Base-by-base conservation (phyloP, 495 filamentous ascomycete species). In the Lophiostoma macrostomum region DNA sequence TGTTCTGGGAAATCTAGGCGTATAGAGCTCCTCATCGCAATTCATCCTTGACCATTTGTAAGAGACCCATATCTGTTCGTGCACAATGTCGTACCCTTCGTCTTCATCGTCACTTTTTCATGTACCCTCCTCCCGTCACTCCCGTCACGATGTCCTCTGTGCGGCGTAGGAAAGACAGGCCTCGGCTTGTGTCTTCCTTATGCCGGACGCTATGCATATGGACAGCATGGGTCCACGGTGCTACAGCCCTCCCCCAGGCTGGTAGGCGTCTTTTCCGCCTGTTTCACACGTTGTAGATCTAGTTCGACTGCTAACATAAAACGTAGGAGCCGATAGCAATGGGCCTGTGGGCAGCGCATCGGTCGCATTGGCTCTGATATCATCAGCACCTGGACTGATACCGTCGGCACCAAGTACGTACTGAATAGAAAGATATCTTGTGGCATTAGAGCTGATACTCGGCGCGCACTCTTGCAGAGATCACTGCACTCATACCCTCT, bases 191-290 rank as follows among this genome's bases (percentile, higher is more conserved):
- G 36, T 36, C 24, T 32, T 48, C 24, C 25, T 41, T 59, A 38
- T 59, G 24, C 41, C 47, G 35, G 29, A 42, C 40, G 37, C 28
- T 53, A 42, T 59, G 47, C 49, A n/a, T 59, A 40, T 53, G 29
- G 31, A 25, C 48, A 34, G 29, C 42, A 53, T 59, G 56, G 48
- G 34, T 48, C 7, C 29, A 25, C 22, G 47, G n/a, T 28, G 42
- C 35, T 30, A 41, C 56, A 27, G 48, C 56, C 12, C 32, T 47
- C 16, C 56, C 49, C 32, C 48, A 53, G 27, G 56, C 16, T 47
- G 48, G 56, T 59, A 48, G 35, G 56, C 46, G 31, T 42, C 40
- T 30, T 30, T 37, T 14, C 13, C 32, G 19, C 30, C 18, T 56
- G 37, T 18, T 32, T 14, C 28, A 6, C 42, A 16, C 23, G 8